Percentiles rank a stretch among this genome's conserved stretches.
These are phyloP conservation scores for Podila clonocystis DNA, from an alignment of 192 early-diverging fungal species.

Conservation along the genomic window DNA sequence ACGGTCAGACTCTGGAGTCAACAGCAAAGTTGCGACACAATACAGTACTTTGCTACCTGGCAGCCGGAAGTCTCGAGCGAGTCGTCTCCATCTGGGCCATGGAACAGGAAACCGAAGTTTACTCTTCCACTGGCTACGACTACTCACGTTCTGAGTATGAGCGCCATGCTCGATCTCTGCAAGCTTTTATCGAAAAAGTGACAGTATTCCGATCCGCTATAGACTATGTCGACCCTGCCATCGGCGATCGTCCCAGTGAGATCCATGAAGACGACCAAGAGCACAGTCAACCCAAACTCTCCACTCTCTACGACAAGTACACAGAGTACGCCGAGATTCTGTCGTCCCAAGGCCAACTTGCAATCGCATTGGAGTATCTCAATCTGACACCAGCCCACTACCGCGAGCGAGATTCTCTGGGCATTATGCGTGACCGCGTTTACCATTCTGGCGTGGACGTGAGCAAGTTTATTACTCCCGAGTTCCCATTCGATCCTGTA, in stretches of 20 bases:
- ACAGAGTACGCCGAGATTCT: constrained; percentile 86
- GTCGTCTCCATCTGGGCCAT: constrained; percentile 86
- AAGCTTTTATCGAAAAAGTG: constrained; percentile 89
- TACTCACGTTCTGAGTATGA: constrained; percentile 44
- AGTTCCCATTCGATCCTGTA: constrained; percentile 74
- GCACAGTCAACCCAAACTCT: constrained; percentile 56
- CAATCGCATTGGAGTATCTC: constrained; percentile 80
- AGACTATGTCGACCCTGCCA: constrained; percentile 84
- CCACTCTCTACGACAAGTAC: constrained; percentile 85
- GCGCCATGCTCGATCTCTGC: constrained; percentile 69
- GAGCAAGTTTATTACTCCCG: constrained; percentile 54
- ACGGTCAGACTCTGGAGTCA: constrained; percentile 7
- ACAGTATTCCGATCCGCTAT: constrained; percentile 94
- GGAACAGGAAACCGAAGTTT: constrained; percentile 61
- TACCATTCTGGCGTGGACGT: constrained; percentile 61
- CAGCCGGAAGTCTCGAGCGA: constrained; percentile 82
- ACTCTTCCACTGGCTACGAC: constrained; percentile 18
- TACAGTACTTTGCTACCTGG: constrained; percentile 86
- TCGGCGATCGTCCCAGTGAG: constrained; percentile 55
- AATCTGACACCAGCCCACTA: constrained; percentile 79
- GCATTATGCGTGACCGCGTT: constrained; percentile 80
- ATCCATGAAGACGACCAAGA: constrained; percentile 40
- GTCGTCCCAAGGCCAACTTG: constrained; percentile 77
- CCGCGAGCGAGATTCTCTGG: constrained; percentile 58
- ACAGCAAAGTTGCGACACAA: constrained; percentile 51